Base-by-base conservation (phyloP, 2,329 filamentous ascomycete species). In the Cryphonectria naterciae region DNA sequence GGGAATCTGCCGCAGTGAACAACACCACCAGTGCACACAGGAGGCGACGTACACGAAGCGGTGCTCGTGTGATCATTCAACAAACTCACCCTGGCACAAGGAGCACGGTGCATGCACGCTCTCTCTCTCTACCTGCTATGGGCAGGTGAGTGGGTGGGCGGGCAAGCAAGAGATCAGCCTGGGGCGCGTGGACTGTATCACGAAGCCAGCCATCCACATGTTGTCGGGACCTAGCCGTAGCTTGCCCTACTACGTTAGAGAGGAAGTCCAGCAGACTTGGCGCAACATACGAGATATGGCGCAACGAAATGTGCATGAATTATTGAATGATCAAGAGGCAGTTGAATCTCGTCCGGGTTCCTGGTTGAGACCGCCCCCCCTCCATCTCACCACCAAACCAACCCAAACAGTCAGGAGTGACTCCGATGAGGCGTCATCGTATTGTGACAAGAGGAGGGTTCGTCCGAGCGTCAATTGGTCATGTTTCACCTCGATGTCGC, bases 401-500 rank as follows among this genome's bases (percentile, higher is more conserved):
- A 32, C 54, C 54, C 6, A 58, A 17, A 17, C 25, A n/a, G 25
- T 32, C 5, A 32, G 54, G 28, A 32, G 25, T 49, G 46, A 1
- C 25, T 58, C 54, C 54, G 28, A 58, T 15, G 32, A 58, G 54
- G 54, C 54, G 54, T 32, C 54, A 28, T 41, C 60, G 60, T 39
- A 41, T 35, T 25, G 60, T 62, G 60, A 62, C 19, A 39, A 60
- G 25, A 32, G 58, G 13, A 41, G 37, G 41, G 61, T 28, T 71
- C 67, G 69, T 49, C 67, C 69, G 64, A 65, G 66, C 63, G 43
- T 56, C 54, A 15, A 73, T 73, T 73, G 69, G 71, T 19, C 62
- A 69, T 67, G 71, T 73, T 73, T 73, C 71, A 73, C 52, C 46
- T 63, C n/a, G 2, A 25, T 58, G 71, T 73, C 67, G 67, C 71